Evolutionary conservation across 2,329 filamentous ascomycete species (phyloP).

Genomic region (Scopulariopsis brevicaulis): DNA sequence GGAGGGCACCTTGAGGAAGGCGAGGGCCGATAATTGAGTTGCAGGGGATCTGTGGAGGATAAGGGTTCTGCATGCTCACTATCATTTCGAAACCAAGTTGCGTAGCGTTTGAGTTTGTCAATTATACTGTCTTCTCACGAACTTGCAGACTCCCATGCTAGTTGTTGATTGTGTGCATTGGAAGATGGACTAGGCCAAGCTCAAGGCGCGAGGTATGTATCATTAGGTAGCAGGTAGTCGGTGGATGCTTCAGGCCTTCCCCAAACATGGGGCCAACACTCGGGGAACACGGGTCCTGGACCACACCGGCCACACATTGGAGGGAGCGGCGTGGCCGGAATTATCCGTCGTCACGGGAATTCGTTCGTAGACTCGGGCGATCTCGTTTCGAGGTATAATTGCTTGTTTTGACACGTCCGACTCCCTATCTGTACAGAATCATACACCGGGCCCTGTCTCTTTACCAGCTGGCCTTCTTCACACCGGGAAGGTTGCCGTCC

Average conservation of each 20-base stretch:
- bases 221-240: neutral
- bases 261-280: neutral
- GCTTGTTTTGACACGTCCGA: too few species aligned
- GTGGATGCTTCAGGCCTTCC: neutral
- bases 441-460: constrained; percentile 4
- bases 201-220: neutral
- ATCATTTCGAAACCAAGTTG: neutral
- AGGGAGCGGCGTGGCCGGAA: neutral
- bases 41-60: neutral
- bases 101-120: neutral
- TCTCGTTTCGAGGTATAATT: neutral
- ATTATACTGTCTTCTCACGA: neutral
- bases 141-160: neutral
- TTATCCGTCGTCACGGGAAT: neutral
- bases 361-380: neutral
- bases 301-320: neutral
- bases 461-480: constrained; percentile 96
- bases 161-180: neutral
- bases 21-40: neutral
- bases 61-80: neutral
- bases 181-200: neutral
- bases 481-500: constrained; percentile 75
- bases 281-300: neutral
- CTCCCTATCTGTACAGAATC: neutral
- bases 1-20: neutral